Conservation (phyloP, 2,329 filamentous ascomycete genomes). For the Neofusicoccum cordaticola region DNA sequence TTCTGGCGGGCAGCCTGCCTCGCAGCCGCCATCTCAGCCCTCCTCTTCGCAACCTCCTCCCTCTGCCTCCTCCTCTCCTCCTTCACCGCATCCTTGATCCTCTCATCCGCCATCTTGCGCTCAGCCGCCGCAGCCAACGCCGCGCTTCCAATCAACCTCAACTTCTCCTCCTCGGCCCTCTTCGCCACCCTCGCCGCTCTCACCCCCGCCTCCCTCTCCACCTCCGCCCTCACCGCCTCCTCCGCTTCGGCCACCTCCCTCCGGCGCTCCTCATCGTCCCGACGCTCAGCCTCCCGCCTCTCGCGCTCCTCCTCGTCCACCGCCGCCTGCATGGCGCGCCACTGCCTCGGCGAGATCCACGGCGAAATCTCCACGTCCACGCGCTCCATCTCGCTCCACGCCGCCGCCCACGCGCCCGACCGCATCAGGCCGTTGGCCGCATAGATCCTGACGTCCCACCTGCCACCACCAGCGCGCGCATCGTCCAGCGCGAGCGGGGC, state of each 20-base stretch:
- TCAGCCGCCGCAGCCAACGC: slow-evolving; percentile 10
- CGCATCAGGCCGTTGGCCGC: slow-evolving; percentile 94
- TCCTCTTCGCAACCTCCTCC: background rate
- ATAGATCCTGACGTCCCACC: slow-evolving; percentile 82
- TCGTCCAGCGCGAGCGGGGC: background rate
- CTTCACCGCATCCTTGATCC: background rate
- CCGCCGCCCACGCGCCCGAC: slow-evolving; percentile 85
- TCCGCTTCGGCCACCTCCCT: background rate
- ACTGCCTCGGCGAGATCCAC: slow-evolving; percentile 59
- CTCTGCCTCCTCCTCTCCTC: background rate
- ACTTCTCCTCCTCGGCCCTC: slow-evolving; percentile 22
- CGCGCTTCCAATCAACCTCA: slow-evolving; percentile 14
- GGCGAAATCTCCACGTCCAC: slow-evolving; percentile 91
- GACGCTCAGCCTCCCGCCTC: slow-evolving; percentile 34
- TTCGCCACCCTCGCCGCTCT: background rate
- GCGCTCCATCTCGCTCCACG: slow-evolving; percentile 98
- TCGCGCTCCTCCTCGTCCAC: slow-evolving; percentile 20
- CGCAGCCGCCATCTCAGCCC: background rate
- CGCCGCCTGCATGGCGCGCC: slow-evolving; percentile 56
- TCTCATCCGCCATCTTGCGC: slow-evolving; percentile 1
- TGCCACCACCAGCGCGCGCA: slow-evolving; percentile 33
- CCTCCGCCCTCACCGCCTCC: background rate
- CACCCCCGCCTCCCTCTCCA: slow-evolving; percentile 13
- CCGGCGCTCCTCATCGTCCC: slow-evolving; percentile 22
- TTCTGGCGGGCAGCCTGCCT: slow-evolving; percentile 24